Conservation (phyloP, 495 filamentous ascomycete species). For the Bacidia rubella region DNA sequence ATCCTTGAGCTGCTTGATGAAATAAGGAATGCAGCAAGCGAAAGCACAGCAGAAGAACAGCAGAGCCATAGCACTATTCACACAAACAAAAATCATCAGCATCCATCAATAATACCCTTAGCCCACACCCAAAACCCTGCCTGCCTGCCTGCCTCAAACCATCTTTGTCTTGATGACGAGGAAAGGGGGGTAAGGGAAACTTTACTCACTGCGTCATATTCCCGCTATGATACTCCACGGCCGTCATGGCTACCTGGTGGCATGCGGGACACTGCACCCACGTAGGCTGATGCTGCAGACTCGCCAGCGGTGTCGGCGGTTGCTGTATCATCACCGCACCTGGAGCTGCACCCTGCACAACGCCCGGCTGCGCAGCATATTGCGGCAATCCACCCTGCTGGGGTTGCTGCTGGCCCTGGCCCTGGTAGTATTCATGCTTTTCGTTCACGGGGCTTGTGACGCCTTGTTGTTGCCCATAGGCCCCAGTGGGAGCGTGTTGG, state of each 20-base stretch:
- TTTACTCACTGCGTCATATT: not conserved
- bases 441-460: not conserved
- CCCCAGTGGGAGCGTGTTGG: not conserved
- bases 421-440: not conserved
- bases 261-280: not conserved
- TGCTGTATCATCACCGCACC: not conserved
- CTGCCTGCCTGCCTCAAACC: too few relatives aligned
- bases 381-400: not conserved
- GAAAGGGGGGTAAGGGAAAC: not conserved
- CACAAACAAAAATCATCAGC: too few relatives aligned
- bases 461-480: not conserved
- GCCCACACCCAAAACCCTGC: too few relatives aligned
- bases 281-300: not conserved
- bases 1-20: not conserved
- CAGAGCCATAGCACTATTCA: not conserved
- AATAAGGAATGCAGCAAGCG: not conserved
- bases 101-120: too few relatives aligned
- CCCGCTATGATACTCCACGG: not conserved
- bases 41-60: not conserved
- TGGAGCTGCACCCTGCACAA: too few relatives aligned
- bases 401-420: not conserved
- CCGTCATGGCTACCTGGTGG: not conserved
- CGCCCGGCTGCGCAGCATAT: not conserved
- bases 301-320: not conserved
- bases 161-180: not conserved